These are phyloP conservation scores for Colletotrichum siamense DNA, from an alignment of 2,329 filamentous ascomycete species.

Conservation along the genomic window DNA sequence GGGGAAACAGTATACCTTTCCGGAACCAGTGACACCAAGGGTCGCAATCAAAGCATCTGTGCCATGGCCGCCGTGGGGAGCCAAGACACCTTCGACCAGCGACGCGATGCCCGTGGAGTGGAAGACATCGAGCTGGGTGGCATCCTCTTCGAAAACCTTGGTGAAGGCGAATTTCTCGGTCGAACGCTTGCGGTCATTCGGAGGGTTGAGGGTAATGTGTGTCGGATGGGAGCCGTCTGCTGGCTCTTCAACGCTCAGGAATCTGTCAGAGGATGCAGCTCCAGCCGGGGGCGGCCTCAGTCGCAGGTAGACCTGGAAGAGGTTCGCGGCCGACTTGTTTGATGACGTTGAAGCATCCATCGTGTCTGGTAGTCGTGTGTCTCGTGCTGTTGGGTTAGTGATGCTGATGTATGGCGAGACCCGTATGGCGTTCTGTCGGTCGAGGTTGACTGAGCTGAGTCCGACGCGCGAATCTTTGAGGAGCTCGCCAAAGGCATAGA, in stretches of 20 bases:
- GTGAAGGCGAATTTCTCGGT: constrained; percentile 96
- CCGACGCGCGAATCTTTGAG: not conserved
- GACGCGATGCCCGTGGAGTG: constrained; percentile 76
- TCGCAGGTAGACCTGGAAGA: constrained; percentile 93
- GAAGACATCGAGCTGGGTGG: constrained; percentile 86
- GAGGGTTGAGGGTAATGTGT: constrained; percentile 80
- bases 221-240: constrained; percentile 55
- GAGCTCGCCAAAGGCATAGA: not conserved
- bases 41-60: constrained; percentile 91
- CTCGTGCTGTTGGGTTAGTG: not conserved
- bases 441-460: not conserved
- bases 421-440: not conserved
- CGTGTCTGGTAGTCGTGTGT: not conserved
- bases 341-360: constrained; percentile 19
- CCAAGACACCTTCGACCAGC: constrained; percentile 82
- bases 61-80: constrained; percentile 74
- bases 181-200: constrained; percentile 84
- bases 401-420: not conserved
- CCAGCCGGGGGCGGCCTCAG: constrained; percentile 70
- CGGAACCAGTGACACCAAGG: constrained; percentile 91
- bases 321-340: constrained; percentile 41
- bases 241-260: constrained; percentile 76
- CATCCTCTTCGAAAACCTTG: constrained; percentile 86
- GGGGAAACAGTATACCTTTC: constrained; percentile 71
- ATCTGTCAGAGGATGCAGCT: constrained; percentile 63